Evolutionary conservation across 2,329 filamentous ascomycete genomes (phyloP).

Genomic region (Chaetomiaceae sp.): DNA sequence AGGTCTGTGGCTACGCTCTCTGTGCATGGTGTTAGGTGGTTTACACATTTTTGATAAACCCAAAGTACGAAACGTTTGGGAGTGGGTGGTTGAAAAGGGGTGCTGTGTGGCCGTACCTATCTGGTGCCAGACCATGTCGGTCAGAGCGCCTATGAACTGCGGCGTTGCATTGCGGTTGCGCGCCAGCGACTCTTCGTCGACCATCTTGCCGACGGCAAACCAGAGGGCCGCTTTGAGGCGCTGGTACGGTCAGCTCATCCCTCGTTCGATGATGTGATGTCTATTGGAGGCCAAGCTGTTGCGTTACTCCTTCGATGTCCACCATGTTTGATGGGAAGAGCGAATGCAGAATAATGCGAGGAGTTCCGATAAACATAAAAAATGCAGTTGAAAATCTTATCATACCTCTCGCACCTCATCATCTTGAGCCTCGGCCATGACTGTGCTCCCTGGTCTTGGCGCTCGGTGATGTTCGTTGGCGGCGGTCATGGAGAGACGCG

Average conservation of each 20-base stretch:
- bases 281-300: no score
- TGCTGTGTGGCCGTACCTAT: no score
- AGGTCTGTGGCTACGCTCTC: conserved; percentile 53
- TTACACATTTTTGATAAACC: no score
- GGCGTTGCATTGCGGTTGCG: conserved; percentile 80
- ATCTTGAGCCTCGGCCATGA: conserved; percentile 23
- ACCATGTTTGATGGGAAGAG: not conserved
- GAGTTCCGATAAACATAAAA: no score
- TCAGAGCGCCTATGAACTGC: conserved; percentile 81
- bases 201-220: conserved; percentile 78
- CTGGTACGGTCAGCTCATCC: conserved; percentile 38
- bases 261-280: no score
- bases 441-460: conserved; percentile 13
- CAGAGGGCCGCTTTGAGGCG: conserved; percentile 79
- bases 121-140: conserved; percentile 81
- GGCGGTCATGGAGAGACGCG: conserved; percentile 5
- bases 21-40: no score
- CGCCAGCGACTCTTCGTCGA: conserved; percentile 73
- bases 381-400: no score
- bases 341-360: not conserved
- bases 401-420: conserved; percentile 27
- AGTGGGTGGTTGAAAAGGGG: no score
- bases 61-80: no score
- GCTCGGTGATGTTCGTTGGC: conserved; percentile 2
- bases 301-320: no score